Conservation (phyloP, 208 protist genomes). For the Borovskyia barvae region DNA sequence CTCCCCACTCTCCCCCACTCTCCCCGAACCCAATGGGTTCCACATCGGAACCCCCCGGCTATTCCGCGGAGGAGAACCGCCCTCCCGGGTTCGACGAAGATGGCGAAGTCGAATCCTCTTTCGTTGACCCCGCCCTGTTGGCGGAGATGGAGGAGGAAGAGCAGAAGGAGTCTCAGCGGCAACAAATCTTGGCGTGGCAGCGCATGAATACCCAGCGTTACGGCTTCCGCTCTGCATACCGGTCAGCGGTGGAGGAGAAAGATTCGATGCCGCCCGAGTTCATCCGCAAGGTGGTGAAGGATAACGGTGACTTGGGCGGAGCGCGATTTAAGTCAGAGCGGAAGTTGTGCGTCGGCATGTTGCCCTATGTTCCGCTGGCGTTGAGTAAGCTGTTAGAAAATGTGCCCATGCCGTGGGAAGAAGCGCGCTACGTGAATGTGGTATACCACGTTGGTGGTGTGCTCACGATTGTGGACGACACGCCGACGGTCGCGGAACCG, state of each 20-base stretch:
- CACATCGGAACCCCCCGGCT: constrained; percentile 30
- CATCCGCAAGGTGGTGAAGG: constrained; percentile 99
- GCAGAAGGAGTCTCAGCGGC: constrained; percentile 30
- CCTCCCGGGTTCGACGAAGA: constrained; percentile 35
- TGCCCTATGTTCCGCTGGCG: constrained; percentile 99
- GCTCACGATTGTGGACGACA: constrained; percentile 99
- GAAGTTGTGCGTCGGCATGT: constrained; percentile 98
- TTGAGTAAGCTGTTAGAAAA: constrained; percentile 99
- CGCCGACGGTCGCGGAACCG: constrained; percentile 98
- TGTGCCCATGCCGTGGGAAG: constrained; percentile 99
- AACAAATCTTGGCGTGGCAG: constrained; percentile 63
- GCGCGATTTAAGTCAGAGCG: constrained; percentile 99
- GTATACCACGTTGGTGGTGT: constrained; percentile 99
- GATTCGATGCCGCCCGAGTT: constrained; percentile 97
- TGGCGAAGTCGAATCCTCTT: constrained; percentile 15
- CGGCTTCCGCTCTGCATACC: constrained; percentile 70
- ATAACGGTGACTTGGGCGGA: constrained; percentile 99
- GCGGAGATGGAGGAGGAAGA: constrained; percentile 45
- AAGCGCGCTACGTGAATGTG: constrained; percentile 96
- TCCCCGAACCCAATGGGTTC: too few relatives aligned
- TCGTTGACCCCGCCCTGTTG: constrained; percentile 21
- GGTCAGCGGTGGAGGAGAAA: constrained; percentile 60
- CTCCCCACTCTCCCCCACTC: too few relatives aligned
- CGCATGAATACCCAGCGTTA: constrained; percentile 64
- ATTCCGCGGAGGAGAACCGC: constrained; percentile 11